Percentiles rank a stretch among this genome's conserved stretches.
Evolutionary conservation across 2,329 filamentous ascomycete genomes (phyloP).

Genomic region (Phaeomoniella chlamydospora): DNA sequence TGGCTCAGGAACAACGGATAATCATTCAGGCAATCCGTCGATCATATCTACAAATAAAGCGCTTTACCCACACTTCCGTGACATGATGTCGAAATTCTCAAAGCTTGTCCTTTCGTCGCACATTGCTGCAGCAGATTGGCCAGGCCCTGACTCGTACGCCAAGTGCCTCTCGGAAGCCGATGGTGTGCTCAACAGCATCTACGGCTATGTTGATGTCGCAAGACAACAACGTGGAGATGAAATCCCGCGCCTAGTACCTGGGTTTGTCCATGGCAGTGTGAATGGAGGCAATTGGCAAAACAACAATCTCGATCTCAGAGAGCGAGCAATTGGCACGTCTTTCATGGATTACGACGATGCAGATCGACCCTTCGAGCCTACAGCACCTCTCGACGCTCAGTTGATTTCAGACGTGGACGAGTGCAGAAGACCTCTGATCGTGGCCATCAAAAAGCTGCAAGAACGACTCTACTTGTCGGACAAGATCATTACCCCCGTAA

Average conservation of each 20-base stretch:
- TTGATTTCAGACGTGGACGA: constrained; percentile 76
- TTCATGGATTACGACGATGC: constrained; percentile 80
- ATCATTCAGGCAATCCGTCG: constrained; percentile 96
- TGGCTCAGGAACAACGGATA: constrained; percentile 92
- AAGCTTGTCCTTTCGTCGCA: constrained; percentile 96
- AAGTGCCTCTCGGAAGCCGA: constrained; percentile 98
- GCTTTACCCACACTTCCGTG: constrained; percentile 88
- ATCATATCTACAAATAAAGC: constrained; percentile 98
- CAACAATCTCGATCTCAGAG: constrained; percentile 46
- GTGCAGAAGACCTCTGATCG: constrained; percentile 69
- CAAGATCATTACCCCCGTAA: constrained; percentile 65
- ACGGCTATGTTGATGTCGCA: constrained; percentile 91
- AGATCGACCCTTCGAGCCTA: constrained; percentile 58
- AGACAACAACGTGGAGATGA: constrained; percentile 85
- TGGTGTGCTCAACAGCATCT: constrained; percentile 83
- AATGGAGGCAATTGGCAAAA: constrained; percentile 77
- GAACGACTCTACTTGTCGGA: constrained; percentile 65
- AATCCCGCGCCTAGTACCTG: constrained; percentile 81
- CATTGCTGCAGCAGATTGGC: constrained; percentile 92
- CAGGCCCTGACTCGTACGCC: constrained; percentile 79
- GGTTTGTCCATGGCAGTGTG: constrained; percentile 76
- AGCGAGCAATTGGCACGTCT: constrained; percentile 50
- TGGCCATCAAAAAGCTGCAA: constrained; percentile 73
- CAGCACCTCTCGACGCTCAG: constrained; percentile 57
- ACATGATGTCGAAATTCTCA: constrained; percentile 99